phyloP scores from a whole-genome alignment of 768 basidiomycete species.

The Leccinellum rugosiceps region DNA sequence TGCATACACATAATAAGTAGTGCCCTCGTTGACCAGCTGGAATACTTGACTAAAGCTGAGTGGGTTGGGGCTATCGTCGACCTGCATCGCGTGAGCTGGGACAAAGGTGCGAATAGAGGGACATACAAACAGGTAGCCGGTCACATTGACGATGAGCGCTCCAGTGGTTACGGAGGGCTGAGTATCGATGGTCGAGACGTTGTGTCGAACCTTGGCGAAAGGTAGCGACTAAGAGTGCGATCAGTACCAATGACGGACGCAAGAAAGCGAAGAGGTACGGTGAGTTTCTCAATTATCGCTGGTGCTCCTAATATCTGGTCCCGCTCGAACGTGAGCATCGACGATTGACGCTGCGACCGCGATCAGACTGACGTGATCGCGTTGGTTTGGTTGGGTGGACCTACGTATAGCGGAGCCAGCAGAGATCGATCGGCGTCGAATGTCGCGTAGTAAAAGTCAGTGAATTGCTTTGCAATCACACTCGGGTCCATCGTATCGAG shows the following conservation, averaged over 20 bases:
- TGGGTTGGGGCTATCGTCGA: constrained; percentile 79
- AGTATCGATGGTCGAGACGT: constrained; percentile 77
- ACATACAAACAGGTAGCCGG: constrained; percentile 76
- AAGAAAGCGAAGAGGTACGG: constrained; percentile 38
- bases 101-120: not conserved
- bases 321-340: constrained; percentile 87
- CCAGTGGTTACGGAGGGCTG: constrained; percentile 71
- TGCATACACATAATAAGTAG: constrained; percentile 81
- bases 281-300: constrained; percentile 69
- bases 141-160: constrained; percentile 77
- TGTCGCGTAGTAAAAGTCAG: constrained; percentile 75
- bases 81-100: constrained; percentile 39
- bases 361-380: constrained; percentile 28
- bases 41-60: constrained; percentile 91
- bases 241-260: not conserved
- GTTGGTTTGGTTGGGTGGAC: constrained; percentile 28
- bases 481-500: constrained; percentile 70
- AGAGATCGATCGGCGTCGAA: constrained; percentile 63
- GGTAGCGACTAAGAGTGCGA: constrained; percentile 56
- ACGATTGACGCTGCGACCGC: constrained; percentile 57
- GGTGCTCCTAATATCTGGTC: constrained; percentile 49
- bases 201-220: constrained; percentile 79
- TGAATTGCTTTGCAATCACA: constrained; percentile 73
- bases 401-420: constrained; percentile 74
- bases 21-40: constrained; percentile 78